Conservation (phyloP, 139 green algal species). For the Chlorella sp. region DNA sequence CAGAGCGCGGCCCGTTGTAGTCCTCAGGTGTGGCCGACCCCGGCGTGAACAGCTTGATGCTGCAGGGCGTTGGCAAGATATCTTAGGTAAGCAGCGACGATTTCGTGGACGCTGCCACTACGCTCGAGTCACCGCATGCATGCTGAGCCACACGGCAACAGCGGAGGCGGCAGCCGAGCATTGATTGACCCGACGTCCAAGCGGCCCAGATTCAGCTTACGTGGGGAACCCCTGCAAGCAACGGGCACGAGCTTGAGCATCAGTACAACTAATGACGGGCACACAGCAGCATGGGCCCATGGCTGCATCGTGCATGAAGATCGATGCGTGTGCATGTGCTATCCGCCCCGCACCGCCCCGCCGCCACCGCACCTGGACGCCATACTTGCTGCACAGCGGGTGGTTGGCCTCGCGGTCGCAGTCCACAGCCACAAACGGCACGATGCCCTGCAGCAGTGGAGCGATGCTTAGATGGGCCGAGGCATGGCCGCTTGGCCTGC, state of each 20-base stretch:
- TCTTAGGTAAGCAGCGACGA: too few relatives aligned
- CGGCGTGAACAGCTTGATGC: conserved; percentile 46
- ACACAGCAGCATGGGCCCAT: not conserved
- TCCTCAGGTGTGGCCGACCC: not conserved
- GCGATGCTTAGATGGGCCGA: too few relatives aligned
- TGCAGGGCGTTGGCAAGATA: too few relatives aligned
- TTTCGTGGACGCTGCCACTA: too few relatives aligned
- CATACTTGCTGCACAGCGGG: conserved; percentile 38
- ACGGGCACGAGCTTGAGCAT: not conserved
- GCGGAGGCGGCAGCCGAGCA: too few relatives aligned
- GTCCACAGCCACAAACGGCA: conserved; percentile 51
- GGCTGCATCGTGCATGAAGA: not conserved
- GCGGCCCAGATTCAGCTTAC: too few relatives aligned
- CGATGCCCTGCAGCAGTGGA: conserved; percentile 32
- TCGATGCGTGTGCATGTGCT: not conserved
- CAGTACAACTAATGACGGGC: too few relatives aligned
- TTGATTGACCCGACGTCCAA: too few relatives aligned
- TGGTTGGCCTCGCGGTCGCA: conserved; percentile 42
- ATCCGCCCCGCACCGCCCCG: too few relatives aligned
- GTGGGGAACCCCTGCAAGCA: conserved; percentile 53
- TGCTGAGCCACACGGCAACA: too few relatives aligned
- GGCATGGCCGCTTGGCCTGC: not conserved
- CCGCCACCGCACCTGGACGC: not conserved
- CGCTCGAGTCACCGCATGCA: too few relatives aligned
- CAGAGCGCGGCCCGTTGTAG: conserved; percentile 22